Base-by-base conservation (phyloP, 176 grass and related monocot species). In the Oryza australiensis region DNA sequence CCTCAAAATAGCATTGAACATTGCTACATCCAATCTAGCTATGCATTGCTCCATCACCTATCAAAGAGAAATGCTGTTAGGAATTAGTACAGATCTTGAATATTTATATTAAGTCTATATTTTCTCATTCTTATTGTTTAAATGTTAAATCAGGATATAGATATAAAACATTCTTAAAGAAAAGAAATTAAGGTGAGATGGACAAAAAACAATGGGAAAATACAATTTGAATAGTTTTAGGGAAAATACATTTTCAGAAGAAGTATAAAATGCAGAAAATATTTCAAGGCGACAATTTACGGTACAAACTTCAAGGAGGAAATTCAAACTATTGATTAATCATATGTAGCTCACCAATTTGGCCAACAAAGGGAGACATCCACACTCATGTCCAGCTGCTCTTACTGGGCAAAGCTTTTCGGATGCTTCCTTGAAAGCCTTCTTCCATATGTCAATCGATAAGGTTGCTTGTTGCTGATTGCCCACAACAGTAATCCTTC, bases 1-100 rank as follows among this genome's bases (percentile, higher is more conserved):
- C 9, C 96, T 89, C 78, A 98, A 85, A 76, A 98, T 93, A 81
- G 96, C 96, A 88, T 98, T 98, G 80, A 98, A 93, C 96, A 98
- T 98, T 79, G 96, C 90, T 68, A 94, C 91, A 84, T 98, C 93
- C 76, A 98, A 74, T 87, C 96, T 93, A 82, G 88, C 71, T 64
- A 98, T 87, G 74, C 93, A 98, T 63, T 98, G 90, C 64, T 95
- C 93, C 96, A 98, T 98, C 53, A 95, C 91, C 96, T 98, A 73
- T 62, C 26, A 77, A 91, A 71, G 53, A 78, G 64, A 51, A 28
- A 69, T 65, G 74, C 43, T 23, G 9, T 71, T 59, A 3, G 15
- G 64, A 87, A 53, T 84, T 70, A 69, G 9, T 84, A 64, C 7
- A 48, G 14, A 42, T 68, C 26, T 59, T 77, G n/a, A 60, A 37